A percentile compares a stretch with the other conserved stretches of the same genome.
phyloP scores from a whole-genome alignment of 306 rosid genomes.

The Bauhinia variegata region DNA sequence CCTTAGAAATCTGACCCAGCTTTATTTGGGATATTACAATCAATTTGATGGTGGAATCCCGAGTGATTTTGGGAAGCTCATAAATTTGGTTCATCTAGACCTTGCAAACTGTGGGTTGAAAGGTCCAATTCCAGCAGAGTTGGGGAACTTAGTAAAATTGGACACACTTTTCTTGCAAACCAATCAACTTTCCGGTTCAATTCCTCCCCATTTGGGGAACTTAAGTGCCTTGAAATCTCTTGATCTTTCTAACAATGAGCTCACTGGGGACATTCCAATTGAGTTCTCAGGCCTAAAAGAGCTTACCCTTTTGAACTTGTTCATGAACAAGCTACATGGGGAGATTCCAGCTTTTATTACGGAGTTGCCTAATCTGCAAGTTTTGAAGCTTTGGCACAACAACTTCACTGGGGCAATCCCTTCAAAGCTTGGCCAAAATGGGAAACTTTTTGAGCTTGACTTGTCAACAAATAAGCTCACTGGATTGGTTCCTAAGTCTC shows the following conservation, averaged over 20 bases:
- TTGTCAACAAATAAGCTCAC: conserved; percentile 90
- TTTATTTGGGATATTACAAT: conserved; percentile 78
- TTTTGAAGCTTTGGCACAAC: conserved; percentile 79
- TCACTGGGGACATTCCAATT: conserved; percentile 69
- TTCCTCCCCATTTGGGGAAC: conserved; percentile 74
- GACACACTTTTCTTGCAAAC: conserved; percentile 86
- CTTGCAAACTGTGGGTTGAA: conserved; percentile 76
- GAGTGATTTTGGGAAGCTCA: conserved; percentile 56
- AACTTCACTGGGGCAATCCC: conserved; percentile 85
- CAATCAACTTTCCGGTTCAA: conserved; percentile 69
- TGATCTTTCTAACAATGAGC: conserved; percentile 80
- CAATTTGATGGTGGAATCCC: conserved; percentile 82
- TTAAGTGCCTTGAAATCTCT: conserved; percentile 62
- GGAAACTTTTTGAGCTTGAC: conserved; percentile 67
- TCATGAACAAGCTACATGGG: conserved; percentile 84
- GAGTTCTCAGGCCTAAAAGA: conserved; percentile 67
- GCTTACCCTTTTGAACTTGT: conserved; percentile 72
- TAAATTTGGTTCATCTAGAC: conserved; percentile 72
- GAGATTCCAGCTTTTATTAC: conserved; percentile 69
- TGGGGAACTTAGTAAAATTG: conserved; percentile 64
- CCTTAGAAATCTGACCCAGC: conserved; percentile 57
- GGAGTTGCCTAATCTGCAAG: conserved; percentile 70
- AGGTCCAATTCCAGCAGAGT: conserved; percentile 75
- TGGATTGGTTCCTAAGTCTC: conserved; percentile 67
- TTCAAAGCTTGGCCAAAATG: conserved; percentile 72